phyloP scores from a whole-genome alignment of 257 asterid genomes.

The Linderniella brevidens region DNA sequence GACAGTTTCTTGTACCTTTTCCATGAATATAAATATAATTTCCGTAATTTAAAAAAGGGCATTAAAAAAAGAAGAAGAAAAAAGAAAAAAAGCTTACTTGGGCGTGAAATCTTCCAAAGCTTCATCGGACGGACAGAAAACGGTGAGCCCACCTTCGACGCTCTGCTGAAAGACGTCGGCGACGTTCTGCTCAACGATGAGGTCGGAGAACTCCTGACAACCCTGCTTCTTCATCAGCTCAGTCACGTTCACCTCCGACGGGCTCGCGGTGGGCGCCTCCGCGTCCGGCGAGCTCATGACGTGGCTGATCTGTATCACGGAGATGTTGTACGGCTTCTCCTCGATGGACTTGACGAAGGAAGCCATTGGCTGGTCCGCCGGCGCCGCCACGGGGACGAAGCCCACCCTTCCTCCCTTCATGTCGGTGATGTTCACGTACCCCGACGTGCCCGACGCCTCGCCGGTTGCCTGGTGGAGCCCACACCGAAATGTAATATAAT shows the following conservation, averaged over 20 bases:
- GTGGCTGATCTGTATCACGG: slow-evolving; percentile 4
- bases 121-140: slow-evolving; percentile 2
- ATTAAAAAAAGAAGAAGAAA: no score
- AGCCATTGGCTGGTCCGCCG: slow-evolving; percentile 1
- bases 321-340: slow-evolving; percentile 4
- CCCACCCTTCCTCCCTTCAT: slow-evolving; percentile 5
- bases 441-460: slow-evolving; percentile 2
- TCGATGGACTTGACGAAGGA: slow-evolving; percentile 4
- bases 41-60: no score
- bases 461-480: slow-evolving; percentile 3
- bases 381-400: background rate
- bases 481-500: no score
- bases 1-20: background rate
- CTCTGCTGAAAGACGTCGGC: background rate
- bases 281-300: slow-evolving; percentile 3
- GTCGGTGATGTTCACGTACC: slow-evolving; percentile 3
- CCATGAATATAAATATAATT: no score
- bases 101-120: background rate
- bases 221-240: slow-evolving; percentile 1
- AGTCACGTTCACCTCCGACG: background rate
- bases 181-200: background rate
- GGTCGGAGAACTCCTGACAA: background rate
- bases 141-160: slow-evolving; percentile 3
- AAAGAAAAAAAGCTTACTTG: background rate
- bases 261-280: slow-evolving; percentile 2